Evolutionary conservation across 768 basidiomycete species (phyloP).

Genomic region (Leccinellum luteum): DNA sequence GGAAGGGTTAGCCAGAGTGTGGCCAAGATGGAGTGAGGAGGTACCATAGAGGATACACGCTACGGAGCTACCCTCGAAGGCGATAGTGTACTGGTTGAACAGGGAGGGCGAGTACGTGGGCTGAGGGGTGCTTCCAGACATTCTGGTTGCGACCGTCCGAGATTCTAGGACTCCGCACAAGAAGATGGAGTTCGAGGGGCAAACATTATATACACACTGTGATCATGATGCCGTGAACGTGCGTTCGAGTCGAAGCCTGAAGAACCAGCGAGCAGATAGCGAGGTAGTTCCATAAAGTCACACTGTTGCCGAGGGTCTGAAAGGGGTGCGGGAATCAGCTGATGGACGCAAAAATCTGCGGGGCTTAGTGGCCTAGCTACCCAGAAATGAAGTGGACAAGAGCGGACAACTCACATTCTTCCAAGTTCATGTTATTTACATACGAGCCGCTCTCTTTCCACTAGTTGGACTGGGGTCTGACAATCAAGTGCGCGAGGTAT

Average conservation of each 20-base stretch:
- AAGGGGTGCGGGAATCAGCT: neutral
- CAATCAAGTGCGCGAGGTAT: neutral
- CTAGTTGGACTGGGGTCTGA: neutral
- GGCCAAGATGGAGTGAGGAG: neutral
- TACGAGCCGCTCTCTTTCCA: conserved; percentile 4
- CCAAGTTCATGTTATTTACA: neutral
- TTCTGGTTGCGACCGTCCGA: neutral
- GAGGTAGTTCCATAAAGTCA: neutral
- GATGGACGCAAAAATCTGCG: neutral
- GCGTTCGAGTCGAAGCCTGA: neutral
- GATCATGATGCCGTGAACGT: neutral
- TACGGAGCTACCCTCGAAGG: conserved; percentile 20
- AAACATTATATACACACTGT: conserved; percentile 6
- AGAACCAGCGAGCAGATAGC: conserved; percentile 1
- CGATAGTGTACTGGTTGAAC: conserved; percentile 20
- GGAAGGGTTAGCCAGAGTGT: neutral
- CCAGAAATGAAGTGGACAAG: conserved; percentile 1
- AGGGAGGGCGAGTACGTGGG: conserved; percentile 8
- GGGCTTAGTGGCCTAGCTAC: neutral
- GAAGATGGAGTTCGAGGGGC: neutral
- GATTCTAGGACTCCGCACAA: too few species aligned
- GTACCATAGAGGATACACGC: conserved; percentile 21
- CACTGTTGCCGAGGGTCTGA: neutral
- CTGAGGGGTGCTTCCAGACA: conserved; percentile 14
- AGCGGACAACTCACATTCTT: neutral